Evolutionary conservation across 2,329 filamentous ascomycete species (phyloP), one percentile per base, ranked within the genome.

Genomic region (Ceratocystis cacaofunesta): DNA sequence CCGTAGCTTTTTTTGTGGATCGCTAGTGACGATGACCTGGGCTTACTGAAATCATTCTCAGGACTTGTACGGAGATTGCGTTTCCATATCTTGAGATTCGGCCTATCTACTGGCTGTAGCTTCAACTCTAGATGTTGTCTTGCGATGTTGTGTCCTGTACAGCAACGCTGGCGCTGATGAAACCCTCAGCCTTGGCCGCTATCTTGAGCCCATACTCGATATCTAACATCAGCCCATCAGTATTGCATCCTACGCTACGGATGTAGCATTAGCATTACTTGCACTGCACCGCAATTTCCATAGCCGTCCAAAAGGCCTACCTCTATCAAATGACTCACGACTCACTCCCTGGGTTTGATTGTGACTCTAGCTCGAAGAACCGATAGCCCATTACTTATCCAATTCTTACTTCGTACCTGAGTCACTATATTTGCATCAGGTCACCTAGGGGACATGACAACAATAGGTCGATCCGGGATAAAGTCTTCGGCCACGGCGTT

Each of bases 1-100:
- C 58, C 66, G 64, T 28, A 46, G 62, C 57, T 58, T 62, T 32
- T 43, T 62, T 62, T 65, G 66, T 67, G 66, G 66, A 67, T 43
- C 66, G 32, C 36, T n/a, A n/a, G 55, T 30, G 17, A n/a, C 17
- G 17, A 58, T 58, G 55, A 58, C 17, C 15, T 36, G 28, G 36
- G 19, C 55, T 58, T 10, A 58, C 55, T 58, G 55, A 30, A 28
- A 28, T 58, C 15, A 25, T 58, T 22, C 28, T 36, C 15, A 30
- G 52, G 25, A n/a, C 30, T 36, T 36, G 25, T 36, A 36, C 55
- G 17, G 55, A 30, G n/a, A 30, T 7, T 32, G 52, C 5, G 15
- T n/a, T 30, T 30, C 55, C 3, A 30, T n/a, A 30, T 58, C 55
- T 36, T 58, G 25, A 7, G 28, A 36, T 58, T 3, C 25, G 28